These are phyloP conservation scores for Triticum aestivum DNA, from an alignment of 176 grass and related monocot species.

Conservation along the genomic window IWGSC_CS_RefSeq_v2.1 NC_057801.1:240749496-240749995, in stretches of 20 bases:
- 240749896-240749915: constrained; percentile 78
- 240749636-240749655: too few relatives aligned
- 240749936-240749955: constrained; percentile 88
- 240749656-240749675: too few relatives aligned
- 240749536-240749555: too few relatives aligned
- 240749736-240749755: neutral
- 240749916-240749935: constrained; percentile 55
- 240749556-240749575: too few relatives aligned
- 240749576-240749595: too few relatives aligned
- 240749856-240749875: neutral
- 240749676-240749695: too few relatives aligned
- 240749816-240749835: neutral
- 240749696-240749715: too few relatives aligned
- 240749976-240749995: constrained; percentile 72
- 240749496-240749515: neutral
- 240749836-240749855: constrained; percentile 9
- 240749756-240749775: neutral
- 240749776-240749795: constrained; percentile 7
- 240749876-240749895: constrained; percentile 11
- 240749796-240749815: constrained; percentile 28
- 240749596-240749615: too few relatives aligned
- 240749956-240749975: constrained; percentile 86
- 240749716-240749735: too few relatives aligned
- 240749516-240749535: too few relatives aligned
- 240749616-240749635: too few relatives aligned